A percentile compares a stretch with the other conserved stretches of the same genome.
These are phyloP conservation scores for Plasmodium reichenowi DNA, from an alignment of 169 alveolate species.

Conservation along the genomic window DNA sequence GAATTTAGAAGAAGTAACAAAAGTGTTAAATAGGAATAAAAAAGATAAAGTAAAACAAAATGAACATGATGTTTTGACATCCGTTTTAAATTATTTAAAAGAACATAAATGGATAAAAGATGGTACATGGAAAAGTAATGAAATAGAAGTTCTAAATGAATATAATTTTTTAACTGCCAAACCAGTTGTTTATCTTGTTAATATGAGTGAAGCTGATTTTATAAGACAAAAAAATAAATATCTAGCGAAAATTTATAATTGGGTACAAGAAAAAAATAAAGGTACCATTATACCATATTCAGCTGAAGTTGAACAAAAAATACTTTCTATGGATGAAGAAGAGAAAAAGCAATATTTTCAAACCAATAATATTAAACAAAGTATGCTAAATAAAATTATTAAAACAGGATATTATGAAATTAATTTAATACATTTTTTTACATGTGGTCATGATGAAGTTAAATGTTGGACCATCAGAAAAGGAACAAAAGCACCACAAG, in stretches of 20 bases:
- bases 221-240: constrained; percentile 97
- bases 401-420: constrained; percentile 96
- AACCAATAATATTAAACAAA: constrained; percentile 88
- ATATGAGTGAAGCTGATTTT: constrained; percentile 95
- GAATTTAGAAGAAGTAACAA: constrained; percentile 92
- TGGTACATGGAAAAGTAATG: constrained; percentile 93
- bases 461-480: constrained; percentile 98
- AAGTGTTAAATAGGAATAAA: constrained; percentile 92
- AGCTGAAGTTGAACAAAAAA: constrained; percentile 96
- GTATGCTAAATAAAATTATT: constrained; percentile 95
- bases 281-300: constrained; percentile 99
- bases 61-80: constrained; percentile 93
- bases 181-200: constrained; percentile 98
- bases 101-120: constrained; percentile 92
- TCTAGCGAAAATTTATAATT: constrained; percentile 94
- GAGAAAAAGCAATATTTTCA: constrained; percentile 85
- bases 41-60: constrained; percentile 93
- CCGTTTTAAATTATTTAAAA: constrained; percentile 90
- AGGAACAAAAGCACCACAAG: constrained; percentile 97
- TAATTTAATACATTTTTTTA: constrained; percentile 97
- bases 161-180: constrained; percentile 98
- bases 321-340: constrained; percentile 91
- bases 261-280: constrained; percentile 97
- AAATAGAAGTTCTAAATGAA: constrained; percentile 92
- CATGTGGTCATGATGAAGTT: constrained; percentile 99